Conservation (phyloP, 495 filamentous ascomycete genomes). For the Aspergillus avenaceus region DNA sequence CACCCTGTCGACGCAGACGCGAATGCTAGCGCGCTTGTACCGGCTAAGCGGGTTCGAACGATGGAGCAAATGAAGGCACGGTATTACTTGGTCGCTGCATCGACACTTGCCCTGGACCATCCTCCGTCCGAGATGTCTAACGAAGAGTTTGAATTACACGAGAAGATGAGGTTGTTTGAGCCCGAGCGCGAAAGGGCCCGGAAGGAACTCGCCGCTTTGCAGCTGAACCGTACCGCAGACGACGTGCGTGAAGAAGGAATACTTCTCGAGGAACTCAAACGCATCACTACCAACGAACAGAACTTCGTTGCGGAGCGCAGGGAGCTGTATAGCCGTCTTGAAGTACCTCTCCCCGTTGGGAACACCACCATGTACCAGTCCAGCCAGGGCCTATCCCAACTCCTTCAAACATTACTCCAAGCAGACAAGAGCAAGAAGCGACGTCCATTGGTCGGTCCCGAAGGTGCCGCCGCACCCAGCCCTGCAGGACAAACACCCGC, state of each 20-base stretch:
- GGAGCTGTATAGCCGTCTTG: slow-evolving; percentile 85
- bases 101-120: slow-evolving; percentile 78
- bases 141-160: slow-evolving; percentile 73
- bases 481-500: slow-evolving; percentile 50
- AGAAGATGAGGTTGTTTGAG: slow-evolving; percentile 82
- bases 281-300: slow-evolving; percentile 79
- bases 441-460: slow-evolving; percentile 57
- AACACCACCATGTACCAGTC: slow-evolving; percentile 68
- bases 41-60: slow-evolving; percentile 47
- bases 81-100: slow-evolving; percentile 82
- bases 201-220: slow-evolving; percentile 77
- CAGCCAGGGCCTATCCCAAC: slow-evolving; percentile 69
- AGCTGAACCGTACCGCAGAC: slow-evolving; percentile 74
- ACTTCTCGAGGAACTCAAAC: slow-evolving; percentile 80
- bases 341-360: slow-evolving; percentile 66
- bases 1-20: slow-evolving; percentile 31
- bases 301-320: slow-evolving; percentile 79
- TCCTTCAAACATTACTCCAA: slow-evolving; percentile 73
- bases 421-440: slow-evolving; percentile 87
- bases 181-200: slow-evolving; percentile 68
- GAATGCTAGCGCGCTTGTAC: slow-evolving; percentile 35
- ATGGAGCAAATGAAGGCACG: slow-evolving; percentile 90
- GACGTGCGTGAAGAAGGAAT: slow-evolving; percentile 89
- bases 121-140: slow-evolving; percentile 81
- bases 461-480: slow-evolving; percentile 42